Base-by-base conservation (phyloP, 1,284 basidiomycete species). In the Somion occarium region DNA sequence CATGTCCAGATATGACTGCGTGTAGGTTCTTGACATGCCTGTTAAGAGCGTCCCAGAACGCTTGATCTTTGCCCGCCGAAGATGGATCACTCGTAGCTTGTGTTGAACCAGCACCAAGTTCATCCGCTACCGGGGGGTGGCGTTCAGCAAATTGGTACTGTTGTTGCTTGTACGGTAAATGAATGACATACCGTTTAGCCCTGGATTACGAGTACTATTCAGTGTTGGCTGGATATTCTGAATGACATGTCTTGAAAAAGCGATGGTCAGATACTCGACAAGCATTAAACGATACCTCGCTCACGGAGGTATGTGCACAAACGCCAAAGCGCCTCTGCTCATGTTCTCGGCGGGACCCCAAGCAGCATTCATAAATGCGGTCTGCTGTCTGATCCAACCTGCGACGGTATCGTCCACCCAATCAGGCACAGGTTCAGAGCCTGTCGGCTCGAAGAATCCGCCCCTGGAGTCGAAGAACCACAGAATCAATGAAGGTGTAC, bases 391-490 rank as follows among this genome's bases (percentile, higher is more conserved):
- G 30, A 88, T 80, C 84, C 84, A 87, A 2, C 57, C 60, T 1
- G 80, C 80, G 7, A 88, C 83, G 3, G 72, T 74, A 2, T 64
- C 65, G 58, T 87, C 83, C 5, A 88, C 84, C 81, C 82, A 87
- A 64, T 87, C 85, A 0, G 80, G 74, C 19, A 85, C 64, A 3
- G 70, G 64, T 1, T 62, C 69, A 0, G 75, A 74, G 57, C 76
- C 65, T 0, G 64, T 58, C 5, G 72, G 73, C 5, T 68, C 65
- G 41, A 69, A 73, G 54, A 74, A 68, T 0, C 82, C 82, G 79
- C 82, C 81, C 53, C 83, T 75, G 5, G 85, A 87, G 64, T 87
- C 85, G 58, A 88, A 88, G 65, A 85, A 85, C 80, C 85, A 87
- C 0, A 87, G 64, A 38, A 88, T 61, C 11, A 86, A 69, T 1